Base-by-base conservation (phyloP, 331 rosid genomes). In the Stylosanthes scabra region DNA sequence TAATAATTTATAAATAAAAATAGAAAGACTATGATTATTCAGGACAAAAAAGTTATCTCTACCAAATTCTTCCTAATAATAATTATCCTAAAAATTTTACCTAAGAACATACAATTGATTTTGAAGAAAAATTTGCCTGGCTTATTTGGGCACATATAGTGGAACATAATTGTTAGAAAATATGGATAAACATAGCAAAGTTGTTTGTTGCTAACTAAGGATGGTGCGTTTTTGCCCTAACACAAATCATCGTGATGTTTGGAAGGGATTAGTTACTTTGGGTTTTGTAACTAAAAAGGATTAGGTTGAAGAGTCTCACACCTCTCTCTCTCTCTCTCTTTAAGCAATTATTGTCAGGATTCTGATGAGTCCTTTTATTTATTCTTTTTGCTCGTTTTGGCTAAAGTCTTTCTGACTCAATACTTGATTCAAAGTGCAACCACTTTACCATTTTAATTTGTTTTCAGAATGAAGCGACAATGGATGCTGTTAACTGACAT, bases 401-500 rank as follows among this genome's bases (percentile, higher is more conserved):
- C 46, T 41, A 64, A 74, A 81, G 63, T 65, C 52, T 45, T 0
- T 59, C 59, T 15, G 59, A 59, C 59, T 27, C 44, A 0, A 9
- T 66, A 63, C 46, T 7, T 20, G 54, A 52, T 59, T 20, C 70
- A 60, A 75, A 65, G 58, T 66, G 72, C 11, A 66, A 71, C n/a
- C 10, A 42, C 62, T 28, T 40, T 5, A 42, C 65, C 7, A 11
- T 62, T 71, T 67, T 39, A 46, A 40, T 60, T 68, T 56, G 51
- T 66, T 65, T 50, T 52, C 12, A 39, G 66, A 25, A 34, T 68
- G 71, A 84, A 66, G 72, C 55, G 81, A 66, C 76, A 74, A 61
- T 7, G 15, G 58, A 15, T 55, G 58, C 60, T 76, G 71, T 66
- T 77, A 73, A 9, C 46, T 78, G 78, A 65, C 66, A 56, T 20